Percentiles rank a stretch among this genome's conserved stretches.
Conservation (phyloP, 257 asterid species). For the Sherardia arvensis region DNA sequence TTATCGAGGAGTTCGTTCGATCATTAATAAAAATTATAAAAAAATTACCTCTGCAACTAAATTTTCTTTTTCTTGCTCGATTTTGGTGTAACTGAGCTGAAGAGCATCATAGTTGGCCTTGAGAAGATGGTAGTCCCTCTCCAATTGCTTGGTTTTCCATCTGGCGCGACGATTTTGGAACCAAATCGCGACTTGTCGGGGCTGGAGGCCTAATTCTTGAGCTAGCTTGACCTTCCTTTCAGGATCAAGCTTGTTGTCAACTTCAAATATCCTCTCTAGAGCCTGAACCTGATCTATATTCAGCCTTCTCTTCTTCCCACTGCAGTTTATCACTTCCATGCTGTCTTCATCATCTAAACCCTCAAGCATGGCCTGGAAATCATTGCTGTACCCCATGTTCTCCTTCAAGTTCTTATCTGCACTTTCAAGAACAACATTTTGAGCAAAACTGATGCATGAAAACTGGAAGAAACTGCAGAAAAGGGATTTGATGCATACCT, state of each 20-base stretch:
- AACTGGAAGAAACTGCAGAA: neutral
- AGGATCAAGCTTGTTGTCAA: constrained; percentile 39
- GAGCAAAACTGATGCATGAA: neutral
- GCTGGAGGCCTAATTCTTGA: constrained; percentile 36
- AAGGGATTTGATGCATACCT: constrained; percentile 4
- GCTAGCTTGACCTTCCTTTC: constrained; percentile 34
- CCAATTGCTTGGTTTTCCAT: constrained; percentile 40
- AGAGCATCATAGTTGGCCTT: constrained; percentile 35
- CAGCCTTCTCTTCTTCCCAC: constrained; percentile 37
- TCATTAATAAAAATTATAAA: neutral
- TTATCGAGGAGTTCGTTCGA: neutral
- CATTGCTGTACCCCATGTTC: constrained; percentile 15
- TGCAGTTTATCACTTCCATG: constrained; percentile 23
- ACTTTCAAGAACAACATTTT: neutral
- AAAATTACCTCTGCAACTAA: constrained; percentile 29
- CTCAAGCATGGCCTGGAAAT: constrained; percentile 30
- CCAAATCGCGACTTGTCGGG: constrained; percentile 47
- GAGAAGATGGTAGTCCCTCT: constrained; percentile 32
- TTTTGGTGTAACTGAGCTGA: constrained; percentile 22
- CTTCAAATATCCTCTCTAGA: constrained; percentile 36
- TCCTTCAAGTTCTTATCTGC: constrained; percentile 18
- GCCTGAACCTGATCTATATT: constrained; percentile 34
- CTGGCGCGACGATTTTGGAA: constrained; percentile 49
- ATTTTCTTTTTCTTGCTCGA: constrained; percentile 26
- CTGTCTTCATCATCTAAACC: constrained; percentile 31